Evolutionary conservation across 73 alveolate genomes (phyloP).

Genomic region (Paramecium sonneborni): DNA sequence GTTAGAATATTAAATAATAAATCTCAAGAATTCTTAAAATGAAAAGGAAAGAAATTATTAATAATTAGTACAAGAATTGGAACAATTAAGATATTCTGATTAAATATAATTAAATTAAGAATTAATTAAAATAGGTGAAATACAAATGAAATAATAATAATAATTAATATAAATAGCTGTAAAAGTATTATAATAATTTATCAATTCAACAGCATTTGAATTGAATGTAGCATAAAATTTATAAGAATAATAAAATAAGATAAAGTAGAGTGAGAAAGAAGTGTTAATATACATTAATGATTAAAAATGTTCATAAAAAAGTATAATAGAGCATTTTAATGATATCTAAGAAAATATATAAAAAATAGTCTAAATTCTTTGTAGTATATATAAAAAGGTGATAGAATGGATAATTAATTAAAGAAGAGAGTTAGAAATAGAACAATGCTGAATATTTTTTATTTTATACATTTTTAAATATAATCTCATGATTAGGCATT

Average conservation of each 20-base stretch:
- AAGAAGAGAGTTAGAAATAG: neutral
- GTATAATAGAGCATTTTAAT: neutral
- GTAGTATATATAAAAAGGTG: neutral
- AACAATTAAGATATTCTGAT: neutral
- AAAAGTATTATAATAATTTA: neutral
- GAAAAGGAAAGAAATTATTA: neutral
- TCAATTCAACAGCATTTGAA: neutral
- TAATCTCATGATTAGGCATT: neutral
- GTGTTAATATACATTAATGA: neutral
- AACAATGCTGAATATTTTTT: neutral
- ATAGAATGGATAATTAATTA: neutral
- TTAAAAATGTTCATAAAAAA: neutral
- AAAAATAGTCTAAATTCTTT: neutral
- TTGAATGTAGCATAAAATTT: neutral
- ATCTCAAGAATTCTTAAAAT: neutral
- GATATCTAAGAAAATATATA: neutral
- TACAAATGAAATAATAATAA: neutral
- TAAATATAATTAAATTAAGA: neutral
- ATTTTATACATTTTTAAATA: constrained; percentile 10
- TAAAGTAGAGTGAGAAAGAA: neutral
- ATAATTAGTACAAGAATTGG: neutral
- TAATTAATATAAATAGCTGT: neutral
- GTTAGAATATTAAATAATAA: neutral
- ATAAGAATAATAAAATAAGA: neutral
- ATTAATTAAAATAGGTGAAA: neutral